These are phyloP conservation scores for Penicillium herquei DNA, from an alignment of 495 filamentous ascomycete species.

Conservation along the genomic window DNA sequence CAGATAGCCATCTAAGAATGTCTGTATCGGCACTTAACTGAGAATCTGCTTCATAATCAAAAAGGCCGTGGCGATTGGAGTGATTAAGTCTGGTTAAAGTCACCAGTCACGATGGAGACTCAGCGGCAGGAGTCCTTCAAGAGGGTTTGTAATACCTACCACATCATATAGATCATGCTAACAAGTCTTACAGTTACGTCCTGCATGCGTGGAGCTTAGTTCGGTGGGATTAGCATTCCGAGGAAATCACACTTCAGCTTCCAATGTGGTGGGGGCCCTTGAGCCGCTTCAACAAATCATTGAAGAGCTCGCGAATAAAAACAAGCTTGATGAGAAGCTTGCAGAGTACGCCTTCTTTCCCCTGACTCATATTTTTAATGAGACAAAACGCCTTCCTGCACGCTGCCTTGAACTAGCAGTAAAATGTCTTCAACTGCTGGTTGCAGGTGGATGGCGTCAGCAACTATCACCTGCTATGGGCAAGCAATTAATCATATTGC, in stretches of 20 bases:
- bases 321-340: constrained; percentile 71
- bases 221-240: constrained; percentile 62
- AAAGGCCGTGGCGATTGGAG: neutral
- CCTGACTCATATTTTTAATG: constrained; percentile 79
- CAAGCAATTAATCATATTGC: constrained; percentile 80
- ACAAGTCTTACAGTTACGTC: constrained; percentile 57
- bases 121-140: constrained; percentile 41
- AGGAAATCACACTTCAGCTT: constrained; percentile 49
- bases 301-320: constrained; percentile 45
- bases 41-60: neutral
- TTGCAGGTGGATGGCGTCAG: constrained; percentile 73
- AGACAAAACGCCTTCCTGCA: constrained; percentile 67
- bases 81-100: neutral
- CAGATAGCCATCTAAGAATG: neutral
- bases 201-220: constrained; percentile 75
- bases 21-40: neutral
- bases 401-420: constrained; percentile 73
- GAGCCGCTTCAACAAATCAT: constrained; percentile 54
- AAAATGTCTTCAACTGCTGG: constrained; percentile 66
- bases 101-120: constrained; percentile 29
- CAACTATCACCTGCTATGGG: constrained; percentile 65
- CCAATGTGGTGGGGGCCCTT: constrained; percentile 54
- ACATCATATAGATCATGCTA: constrained; percentile 7
- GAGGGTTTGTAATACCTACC: constrained; percentile 25
- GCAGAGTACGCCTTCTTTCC: constrained; percentile 97